Evolutionary conservation across 176 grass and related monocot genomes (phyloP).

Genomic region (Oryza meyeriana): DNA sequence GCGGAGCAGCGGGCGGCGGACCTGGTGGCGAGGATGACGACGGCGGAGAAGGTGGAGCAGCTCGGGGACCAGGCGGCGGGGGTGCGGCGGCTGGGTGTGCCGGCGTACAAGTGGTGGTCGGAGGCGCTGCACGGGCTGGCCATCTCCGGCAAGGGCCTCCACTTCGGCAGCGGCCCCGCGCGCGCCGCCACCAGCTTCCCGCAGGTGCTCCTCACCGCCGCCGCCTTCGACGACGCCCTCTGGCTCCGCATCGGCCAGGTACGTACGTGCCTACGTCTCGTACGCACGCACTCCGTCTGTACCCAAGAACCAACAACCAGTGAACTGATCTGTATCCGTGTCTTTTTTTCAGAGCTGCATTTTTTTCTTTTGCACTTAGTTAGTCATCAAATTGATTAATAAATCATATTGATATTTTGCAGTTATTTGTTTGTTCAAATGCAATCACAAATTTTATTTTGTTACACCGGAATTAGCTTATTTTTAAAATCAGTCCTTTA

Average conservation of each 20-base stretch:
- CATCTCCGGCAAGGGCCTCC: constrained; percentile 46
- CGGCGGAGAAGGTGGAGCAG: constrained; percentile 53
- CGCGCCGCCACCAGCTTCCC: constrained; percentile 70
- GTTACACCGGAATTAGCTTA: no score
- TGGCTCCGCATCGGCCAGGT: constrained; percentile 78
- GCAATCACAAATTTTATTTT: no score
- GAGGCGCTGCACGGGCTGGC: constrained; percentile 79
- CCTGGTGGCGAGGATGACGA: constrained; percentile 53
- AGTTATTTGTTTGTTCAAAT: no score
- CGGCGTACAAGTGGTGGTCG: constrained; percentile 77
- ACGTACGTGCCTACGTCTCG: background rate
- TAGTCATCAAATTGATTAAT: no score
- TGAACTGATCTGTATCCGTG: no score
- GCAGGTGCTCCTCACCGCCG: constrained; percentile 62
- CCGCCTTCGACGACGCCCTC: constrained; percentile 61
- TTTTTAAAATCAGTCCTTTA: no score
- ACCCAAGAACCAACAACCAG: no score
- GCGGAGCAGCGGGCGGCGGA: constrained; percentile 42
- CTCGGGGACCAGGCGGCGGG: constrained; percentile 43
- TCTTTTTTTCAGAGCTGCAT: no score
- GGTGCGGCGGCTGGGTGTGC: constrained; percentile 51
- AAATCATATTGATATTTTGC: no score
- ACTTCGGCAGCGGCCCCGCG: constrained; percentile 14
- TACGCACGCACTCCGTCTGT: no score
- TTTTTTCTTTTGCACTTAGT: no score